Percentiles rank a stretch among this genome's conserved stretches.
Evolutionary conservation across 163 green algal genomes (phyloP).

Genomic region (Chlamydomonas reinhardtii): DNA sequence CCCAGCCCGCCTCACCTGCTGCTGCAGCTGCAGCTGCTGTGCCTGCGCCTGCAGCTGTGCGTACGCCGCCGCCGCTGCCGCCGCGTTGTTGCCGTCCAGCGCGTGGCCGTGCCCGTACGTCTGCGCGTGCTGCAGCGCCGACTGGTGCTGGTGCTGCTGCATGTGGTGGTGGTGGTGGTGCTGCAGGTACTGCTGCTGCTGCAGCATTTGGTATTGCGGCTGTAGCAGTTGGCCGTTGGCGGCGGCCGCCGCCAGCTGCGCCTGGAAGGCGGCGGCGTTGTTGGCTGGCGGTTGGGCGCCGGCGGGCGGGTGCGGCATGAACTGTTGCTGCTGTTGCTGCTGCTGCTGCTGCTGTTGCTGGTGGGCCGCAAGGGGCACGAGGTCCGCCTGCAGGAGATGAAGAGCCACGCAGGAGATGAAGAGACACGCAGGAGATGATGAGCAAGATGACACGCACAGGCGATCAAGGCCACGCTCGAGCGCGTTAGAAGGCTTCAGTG

Average conservation of each 20-base stretch:
- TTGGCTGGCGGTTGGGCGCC: not conserved
- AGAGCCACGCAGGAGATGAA: too few relatives aligned
- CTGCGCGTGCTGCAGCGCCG: not conserved
- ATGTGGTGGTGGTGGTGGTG: not conserved
- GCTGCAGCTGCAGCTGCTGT: too few relatives aligned
- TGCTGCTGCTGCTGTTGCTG: slow-evolving; percentile 2
- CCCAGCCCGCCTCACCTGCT: too few relatives aligned
- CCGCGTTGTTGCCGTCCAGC: not conserved
- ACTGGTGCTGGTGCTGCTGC: not conserved
- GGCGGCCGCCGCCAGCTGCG: not conserved
- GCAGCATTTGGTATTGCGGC: not conserved
- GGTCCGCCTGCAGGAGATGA: not conserved
- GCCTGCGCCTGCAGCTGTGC: not conserved
- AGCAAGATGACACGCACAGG: too few relatives aligned
- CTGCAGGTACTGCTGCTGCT: too few relatives aligned
- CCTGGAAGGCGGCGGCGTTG: not conserved
- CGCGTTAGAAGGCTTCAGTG: too few relatives aligned
- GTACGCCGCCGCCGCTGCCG: not conserved
- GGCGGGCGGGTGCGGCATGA: not conserved
- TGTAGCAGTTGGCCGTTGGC: too few relatives aligned
- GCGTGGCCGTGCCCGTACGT: slow-evolving; percentile 5
- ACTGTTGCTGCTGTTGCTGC: not conserved
- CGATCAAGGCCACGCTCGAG: too few relatives aligned
- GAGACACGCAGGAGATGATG: too few relatives aligned
- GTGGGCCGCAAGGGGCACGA: not conserved